phyloP scores from a whole-genome alignment of 169 alveolate species.

The Plasmodium falciparum region DNA sequence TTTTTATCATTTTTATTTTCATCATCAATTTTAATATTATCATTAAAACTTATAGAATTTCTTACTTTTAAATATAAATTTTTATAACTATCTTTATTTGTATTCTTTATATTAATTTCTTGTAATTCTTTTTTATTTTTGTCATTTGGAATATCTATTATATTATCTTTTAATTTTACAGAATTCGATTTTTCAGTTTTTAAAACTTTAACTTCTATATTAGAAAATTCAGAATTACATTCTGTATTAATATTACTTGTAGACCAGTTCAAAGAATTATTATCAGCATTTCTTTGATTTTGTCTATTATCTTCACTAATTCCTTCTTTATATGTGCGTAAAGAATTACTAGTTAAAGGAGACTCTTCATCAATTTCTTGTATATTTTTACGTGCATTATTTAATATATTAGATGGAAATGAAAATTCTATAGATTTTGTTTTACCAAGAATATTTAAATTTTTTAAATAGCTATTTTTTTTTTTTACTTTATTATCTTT shows the following conservation, averaged over 20 bases:
- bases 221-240: constrained; percentile 39
- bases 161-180: constrained; percentile 1
- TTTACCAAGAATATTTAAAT: constrained; percentile 9
- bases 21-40: constrained; percentile 1
- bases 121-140: background rate
- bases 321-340: constrained; percentile 3
- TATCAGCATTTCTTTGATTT: constrained; percentile 10
- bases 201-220: constrained; percentile 25
- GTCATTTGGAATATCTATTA: background rate
- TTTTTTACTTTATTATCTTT: constrained; percentile 12
- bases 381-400: background rate
- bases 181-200: constrained; percentile 13
- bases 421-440: background rate
- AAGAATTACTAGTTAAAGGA: background rate
- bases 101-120: constrained; percentile 19
- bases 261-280: constrained; percentile 20
- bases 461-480: constrained; percentile 44
- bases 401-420: too few relatives aligned
- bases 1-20: background rate
- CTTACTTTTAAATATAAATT: constrained; percentile 2
- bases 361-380: constrained; percentile 1
- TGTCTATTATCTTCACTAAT: constrained; percentile 8
- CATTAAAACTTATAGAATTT: constrained; percentile 1
- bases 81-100: constrained; percentile 14
- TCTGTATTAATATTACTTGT: constrained; percentile 28